Conservation (phyloP, 371 early-diverging fungal genomes). For the Mortierella sp. region DNA sequence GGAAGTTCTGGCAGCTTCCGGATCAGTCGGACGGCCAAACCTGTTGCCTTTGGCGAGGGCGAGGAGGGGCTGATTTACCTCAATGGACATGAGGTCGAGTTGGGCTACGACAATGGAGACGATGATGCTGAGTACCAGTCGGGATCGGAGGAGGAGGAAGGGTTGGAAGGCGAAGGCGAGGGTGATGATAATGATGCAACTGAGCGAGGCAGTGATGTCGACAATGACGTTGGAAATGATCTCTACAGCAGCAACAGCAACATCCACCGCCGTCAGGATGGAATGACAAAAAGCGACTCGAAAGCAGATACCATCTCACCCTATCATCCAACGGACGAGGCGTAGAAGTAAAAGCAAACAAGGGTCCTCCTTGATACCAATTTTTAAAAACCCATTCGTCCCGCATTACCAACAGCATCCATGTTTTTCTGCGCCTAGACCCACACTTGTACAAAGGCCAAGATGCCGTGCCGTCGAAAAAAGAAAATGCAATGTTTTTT, state of each 20-base stretch:
- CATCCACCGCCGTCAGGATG: neutral
- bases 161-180: neutral
- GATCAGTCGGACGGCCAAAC: constrained; percentile 31
- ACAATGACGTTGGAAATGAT: neutral
- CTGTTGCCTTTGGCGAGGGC: constrained; percentile 38
- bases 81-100: constrained; percentile 27
- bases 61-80: constrained; percentile 39
- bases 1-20: constrained; percentile 51
- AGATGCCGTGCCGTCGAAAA: neutral
- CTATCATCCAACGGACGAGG: neutral
- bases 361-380: neutral
- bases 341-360: neutral
- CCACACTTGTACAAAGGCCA: neutral
- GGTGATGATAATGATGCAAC: constrained; percentile 8
- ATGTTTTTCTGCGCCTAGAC: neutral
- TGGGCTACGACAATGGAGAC: neutral
- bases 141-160: neutral
- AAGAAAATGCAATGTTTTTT: neutral
- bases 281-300: neutral
- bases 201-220: neutral
- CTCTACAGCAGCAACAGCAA: neutral
- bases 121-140: constrained; percentile 1
- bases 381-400: neutral
- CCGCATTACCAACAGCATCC: neutral
- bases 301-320: neutral